phyloP scores from a whole-genome alignment of 2,329 filamentous ascomycete species.

The Dothiorella sarmentorum region DNA sequence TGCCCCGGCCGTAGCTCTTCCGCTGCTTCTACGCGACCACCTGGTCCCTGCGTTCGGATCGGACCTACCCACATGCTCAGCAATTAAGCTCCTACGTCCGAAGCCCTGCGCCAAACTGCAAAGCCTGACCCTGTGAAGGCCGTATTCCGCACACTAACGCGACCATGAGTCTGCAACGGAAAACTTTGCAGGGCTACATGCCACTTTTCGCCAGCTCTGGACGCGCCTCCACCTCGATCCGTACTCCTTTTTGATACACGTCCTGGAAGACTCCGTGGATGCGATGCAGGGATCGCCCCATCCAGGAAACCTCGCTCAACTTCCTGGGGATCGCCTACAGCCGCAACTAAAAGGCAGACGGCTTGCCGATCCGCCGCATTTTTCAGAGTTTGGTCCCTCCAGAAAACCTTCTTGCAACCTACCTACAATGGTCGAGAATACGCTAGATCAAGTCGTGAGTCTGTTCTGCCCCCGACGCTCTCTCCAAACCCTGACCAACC shows the following conservation, averaged over 20 bases:
- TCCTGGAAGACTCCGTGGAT: no score
- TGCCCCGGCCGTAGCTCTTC: no score
- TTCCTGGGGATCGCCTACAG: conserved; percentile 9
- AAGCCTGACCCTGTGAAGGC: neutral
- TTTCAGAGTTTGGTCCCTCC: neutral
- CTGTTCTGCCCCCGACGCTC: neutral
- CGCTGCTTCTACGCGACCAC: no score
- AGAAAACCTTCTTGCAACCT: conserved; percentile 1
- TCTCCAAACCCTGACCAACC: neutral
- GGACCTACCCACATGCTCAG: neutral
- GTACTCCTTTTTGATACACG: no score
- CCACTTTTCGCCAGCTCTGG: no score
- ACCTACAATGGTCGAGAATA: conserved; percentile 19
- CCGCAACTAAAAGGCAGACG: conserved; percentile 15
- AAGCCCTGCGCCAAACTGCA: neutral
- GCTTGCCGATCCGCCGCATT: conserved; percentile 4
- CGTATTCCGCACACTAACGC: neutral
- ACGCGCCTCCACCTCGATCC: no score
- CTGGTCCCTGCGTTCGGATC: no score
- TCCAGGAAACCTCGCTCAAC: neutral
- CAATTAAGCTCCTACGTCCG: conserved; percentile 2
- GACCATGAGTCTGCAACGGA: no score
- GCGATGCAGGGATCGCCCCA: conserved; percentile 17
- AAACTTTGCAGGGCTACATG: no score
- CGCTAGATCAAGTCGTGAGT: conserved; percentile 29